Evolutionary conservation across 257 asterid genomes (phyloP).

Genomic region (Striga asiatica): DNA sequence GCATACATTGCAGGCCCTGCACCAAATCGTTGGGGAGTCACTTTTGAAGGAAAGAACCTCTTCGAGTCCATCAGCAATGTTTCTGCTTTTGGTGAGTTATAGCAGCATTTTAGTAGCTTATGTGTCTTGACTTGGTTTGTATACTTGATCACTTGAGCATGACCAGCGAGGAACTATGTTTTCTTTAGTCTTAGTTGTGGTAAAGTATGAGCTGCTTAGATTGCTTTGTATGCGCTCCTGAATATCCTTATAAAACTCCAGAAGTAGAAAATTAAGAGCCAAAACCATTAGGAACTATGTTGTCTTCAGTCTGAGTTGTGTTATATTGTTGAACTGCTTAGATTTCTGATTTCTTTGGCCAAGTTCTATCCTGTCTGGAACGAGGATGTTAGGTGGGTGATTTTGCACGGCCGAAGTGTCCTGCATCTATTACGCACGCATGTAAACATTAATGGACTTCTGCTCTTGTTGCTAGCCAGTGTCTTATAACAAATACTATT

Average conservation of each 20-base stretch:
- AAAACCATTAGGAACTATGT: no score
- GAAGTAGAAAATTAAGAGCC: no score
- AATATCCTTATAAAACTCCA: no score
- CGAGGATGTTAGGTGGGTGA: no score
- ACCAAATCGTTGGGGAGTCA: constrained; percentile 97
- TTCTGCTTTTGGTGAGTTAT: constrained; percentile 45
- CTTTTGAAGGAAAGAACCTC: constrained; percentile 75
- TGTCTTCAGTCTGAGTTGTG: no score
- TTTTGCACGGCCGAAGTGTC: no score
- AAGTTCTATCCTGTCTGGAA: no score
- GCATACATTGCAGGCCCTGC: constrained; percentile 99
- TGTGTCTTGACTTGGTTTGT: not conserved
- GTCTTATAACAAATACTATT: not conserved
- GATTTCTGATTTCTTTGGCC: no score
- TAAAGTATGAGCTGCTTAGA: no score
- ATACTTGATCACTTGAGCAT: not conserved
- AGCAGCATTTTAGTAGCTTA: not conserved
- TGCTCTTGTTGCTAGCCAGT: not conserved
- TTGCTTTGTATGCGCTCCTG: no score
- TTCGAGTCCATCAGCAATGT: constrained; percentile 35
- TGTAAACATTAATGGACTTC: not conserved
- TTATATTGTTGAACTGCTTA: no score
- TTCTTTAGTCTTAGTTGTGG: no score
- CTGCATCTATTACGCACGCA: not conserved
- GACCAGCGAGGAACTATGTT: not conserved